Percentiles rank a stretch among this genome's conserved stretches.
Conservation (phyloP, 345 rosid species). For the Corchorus olitorius region DNA sequence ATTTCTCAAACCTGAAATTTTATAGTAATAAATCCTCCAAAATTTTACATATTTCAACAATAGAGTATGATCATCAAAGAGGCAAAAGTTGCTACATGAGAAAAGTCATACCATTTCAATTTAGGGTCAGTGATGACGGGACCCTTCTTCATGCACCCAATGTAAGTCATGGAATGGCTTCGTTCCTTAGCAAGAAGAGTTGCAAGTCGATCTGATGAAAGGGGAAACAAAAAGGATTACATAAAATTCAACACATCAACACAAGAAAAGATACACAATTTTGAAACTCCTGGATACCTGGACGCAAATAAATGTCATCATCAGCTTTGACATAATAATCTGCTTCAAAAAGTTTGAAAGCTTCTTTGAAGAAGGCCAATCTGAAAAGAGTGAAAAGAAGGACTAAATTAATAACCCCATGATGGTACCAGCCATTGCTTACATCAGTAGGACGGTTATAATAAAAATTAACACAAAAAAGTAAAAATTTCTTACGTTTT, state of each 20-base stretch:
- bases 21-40: slow-evolving; percentile 13
- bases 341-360: slow-evolving; percentile 68
- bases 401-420: neutral
- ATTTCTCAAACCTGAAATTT: slow-evolving; percentile 68
- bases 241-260: neutral
- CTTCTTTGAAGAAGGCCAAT: slow-evolving; percentile 70
- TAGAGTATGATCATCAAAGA: neutral
- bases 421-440: neutral
- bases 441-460: neutral
- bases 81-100: neutral
- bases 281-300: slow-evolving; percentile 46
- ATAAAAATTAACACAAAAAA: neutral
- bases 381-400: slow-evolving; percentile 26
- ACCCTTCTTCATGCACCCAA: slow-evolving; percentile 94
- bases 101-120: slow-evolving; percentile 56
- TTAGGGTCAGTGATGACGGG: slow-evolving; percentile 79
- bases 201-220: slow-evolving; percentile 65
- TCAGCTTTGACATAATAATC: slow-evolving; percentile 83
- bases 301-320: slow-evolving; percentile 81
- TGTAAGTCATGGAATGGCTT: slow-evolving; percentile 54
- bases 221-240: neutral
- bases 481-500: slow-evolving; percentile 56
- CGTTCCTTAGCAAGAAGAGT: slow-evolving; percentile 85
- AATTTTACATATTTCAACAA: neutral
- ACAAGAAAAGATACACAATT: neutral